Evolutionary conservation across 805 yeast genomes (phyloP).

Genomic region (Saccharomycopsis guyanensis): DNA sequence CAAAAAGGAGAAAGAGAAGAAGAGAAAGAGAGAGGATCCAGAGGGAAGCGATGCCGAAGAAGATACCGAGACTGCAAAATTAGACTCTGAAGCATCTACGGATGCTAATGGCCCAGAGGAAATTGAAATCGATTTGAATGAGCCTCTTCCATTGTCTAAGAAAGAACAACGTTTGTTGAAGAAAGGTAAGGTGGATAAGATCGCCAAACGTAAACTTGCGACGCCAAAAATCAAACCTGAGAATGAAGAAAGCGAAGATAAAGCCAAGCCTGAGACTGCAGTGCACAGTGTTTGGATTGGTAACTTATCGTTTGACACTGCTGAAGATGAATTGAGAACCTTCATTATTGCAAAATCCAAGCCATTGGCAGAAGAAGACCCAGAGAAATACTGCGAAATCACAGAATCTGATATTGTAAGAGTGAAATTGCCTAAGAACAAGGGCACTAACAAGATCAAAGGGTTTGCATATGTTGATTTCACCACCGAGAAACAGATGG

Average conservation of each 20-base stretch:
- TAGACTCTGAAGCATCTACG: too few species aligned
- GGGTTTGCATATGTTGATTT: conserved; percentile 94
- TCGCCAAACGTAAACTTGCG: conserved; percentile 32
- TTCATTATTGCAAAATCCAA: conserved; percentile 57
- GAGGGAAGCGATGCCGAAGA: conserved; percentile 65
- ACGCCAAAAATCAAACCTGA: conserved; percentile 23
- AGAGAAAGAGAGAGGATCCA: conserved; percentile 31
- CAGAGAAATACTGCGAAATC: conserved; percentile 33
- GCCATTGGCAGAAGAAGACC: conserved; percentile 26
- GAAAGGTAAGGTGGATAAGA: conserved; percentile 56
- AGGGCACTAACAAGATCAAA: conserved; percentile 51
- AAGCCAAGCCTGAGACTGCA: conserved; percentile 33
- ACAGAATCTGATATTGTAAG: conserved; percentile 58
- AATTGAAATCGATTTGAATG: conserved; percentile 59
- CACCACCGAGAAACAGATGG: conserved; percentile 48
- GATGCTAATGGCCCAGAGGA: too few species aligned
- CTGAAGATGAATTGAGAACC: conserved; percentile 60
- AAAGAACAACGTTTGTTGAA: conserved; percentile 83
- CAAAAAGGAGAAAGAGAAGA: conserved; percentile 27
- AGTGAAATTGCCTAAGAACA: conserved; percentile 67
- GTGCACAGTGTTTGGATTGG: conserved; percentile 91
- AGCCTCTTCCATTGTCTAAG: conserved; percentile 78
- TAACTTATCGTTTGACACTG: conserved; percentile 78
- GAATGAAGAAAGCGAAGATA: conserved; percentile 26
- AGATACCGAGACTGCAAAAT: conserved; percentile 56